phyloP scores from a whole-genome alignment of 2,329 filamentous ascomycete species.

The Fusarium graminum region DNA sequence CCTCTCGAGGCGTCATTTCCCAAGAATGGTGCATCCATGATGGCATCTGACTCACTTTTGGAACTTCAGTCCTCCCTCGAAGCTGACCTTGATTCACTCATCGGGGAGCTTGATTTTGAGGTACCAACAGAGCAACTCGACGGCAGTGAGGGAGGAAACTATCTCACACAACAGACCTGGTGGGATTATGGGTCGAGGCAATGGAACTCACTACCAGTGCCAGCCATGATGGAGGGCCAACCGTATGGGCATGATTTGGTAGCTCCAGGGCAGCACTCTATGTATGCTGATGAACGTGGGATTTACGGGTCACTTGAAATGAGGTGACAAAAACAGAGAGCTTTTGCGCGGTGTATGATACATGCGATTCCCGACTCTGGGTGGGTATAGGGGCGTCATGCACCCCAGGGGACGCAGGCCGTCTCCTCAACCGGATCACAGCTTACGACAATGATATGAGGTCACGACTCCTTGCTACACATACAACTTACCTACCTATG shows the following conservation, averaged over 20 bases:
- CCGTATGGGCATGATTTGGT: slow-evolving; percentile 30
- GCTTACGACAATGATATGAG: slow-evolving; percentile 40
- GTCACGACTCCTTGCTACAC: slow-evolving; percentile 25
- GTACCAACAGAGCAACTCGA: slow-evolving; percentile 35
- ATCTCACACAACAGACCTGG: slow-evolving; percentile 35
- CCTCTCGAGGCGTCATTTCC: slow-evolving; percentile 65
- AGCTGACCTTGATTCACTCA: slow-evolving; percentile 41
- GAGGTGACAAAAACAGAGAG: slow-evolving; percentile 17
- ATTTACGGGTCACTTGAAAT: slow-evolving; percentile 35
- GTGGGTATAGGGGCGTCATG: slow-evolving; percentile 13
- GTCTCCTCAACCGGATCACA: slow-evolving; percentile 32
- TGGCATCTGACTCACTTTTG: slow-evolving; percentile 33
- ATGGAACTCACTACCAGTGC: slow-evolving; percentile 36
- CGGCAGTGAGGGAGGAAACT: slow-evolving; percentile 20
- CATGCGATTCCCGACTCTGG: slow-evolving; percentile 23
- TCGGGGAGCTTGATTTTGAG: slow-evolving; percentile 41
- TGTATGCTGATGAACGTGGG: slow-evolving; percentile 32
- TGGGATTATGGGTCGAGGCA: slow-evolving; percentile 37
- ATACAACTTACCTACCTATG: slow-evolving; percentile 1
- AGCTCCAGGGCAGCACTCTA: slow-evolving; percentile 27
- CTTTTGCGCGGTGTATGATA: slow-evolving; percentile 16
- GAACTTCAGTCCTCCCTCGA: slow-evolving; percentile 42
- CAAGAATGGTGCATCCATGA: slow-evolving; percentile 61
- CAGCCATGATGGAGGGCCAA: slow-evolving; percentile 28
- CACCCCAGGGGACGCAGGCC: slow-evolving; percentile 32